Base-by-base conservation (phyloP, 169 alveolate genomes). In the Theileria annulata region DNA sequence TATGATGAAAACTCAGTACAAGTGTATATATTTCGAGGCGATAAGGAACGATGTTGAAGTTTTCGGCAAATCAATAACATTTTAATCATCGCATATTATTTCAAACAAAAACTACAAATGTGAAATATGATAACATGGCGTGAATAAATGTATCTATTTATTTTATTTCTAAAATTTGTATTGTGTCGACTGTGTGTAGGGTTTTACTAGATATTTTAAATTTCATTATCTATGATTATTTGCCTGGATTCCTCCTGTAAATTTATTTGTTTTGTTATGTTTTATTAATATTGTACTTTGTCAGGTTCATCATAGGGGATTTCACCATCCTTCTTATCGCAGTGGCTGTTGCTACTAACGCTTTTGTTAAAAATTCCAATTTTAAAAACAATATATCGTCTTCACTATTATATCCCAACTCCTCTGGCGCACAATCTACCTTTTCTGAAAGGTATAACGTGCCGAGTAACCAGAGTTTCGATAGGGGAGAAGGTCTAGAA, bases 1-100 rank as follows among this genome's bases (percentile, higher is more conserved):
- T 48, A 95, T 95, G 97, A 94, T 94, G 95, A 95, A 89, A 87
- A 92, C 94, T 30, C 95, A 92, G 76, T 95, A 95, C 86, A 93
- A 88, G 70, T 94, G 98, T 75, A 87, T 94, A 28, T 95, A 85
- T 80, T 95, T 95, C 79, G 95, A 91, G 47, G 97, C 96, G 17
- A 73, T 94, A 21, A 82, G 97, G 25, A 94, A 93, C 78, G 90
- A 76, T 13, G 79, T 51, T n/a, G 77, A 51, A 25, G 90, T 84
- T 0, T 31, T 17, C 33, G 90, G 90, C n/a, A 37, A 66, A 8
- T 84, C 90, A n/a, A 54, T 70, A 0, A 49, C 64, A 17, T 76
- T 84, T 27, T 83, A 72, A 49, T 12, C 66, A 27, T 23, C 66
- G 33, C 37, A 25, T 8, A 8, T 27, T 10, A 10, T 48, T 12